Conservation (phyloP, 192 early-diverging fungal genomes). For the Backusella tarrabulga region DNA sequence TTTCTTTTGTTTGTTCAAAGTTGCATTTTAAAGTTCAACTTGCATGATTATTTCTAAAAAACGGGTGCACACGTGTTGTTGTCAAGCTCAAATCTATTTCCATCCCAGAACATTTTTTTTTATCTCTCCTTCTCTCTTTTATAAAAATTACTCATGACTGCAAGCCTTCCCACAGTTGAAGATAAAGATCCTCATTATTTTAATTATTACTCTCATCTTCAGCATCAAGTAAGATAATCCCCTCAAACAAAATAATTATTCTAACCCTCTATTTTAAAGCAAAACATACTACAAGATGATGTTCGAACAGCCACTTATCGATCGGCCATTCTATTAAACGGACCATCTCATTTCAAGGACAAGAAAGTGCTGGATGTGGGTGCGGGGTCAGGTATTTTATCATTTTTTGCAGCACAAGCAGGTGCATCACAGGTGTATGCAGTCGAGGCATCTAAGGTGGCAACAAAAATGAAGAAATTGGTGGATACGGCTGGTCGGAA, state of each 20-base stretch:
- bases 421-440: slow-evolving; percentile 90
- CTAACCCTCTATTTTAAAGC: slow-evolving; percentile 46
- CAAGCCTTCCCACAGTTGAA: slow-evolving; percentile 37
- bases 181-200: slow-evolving; percentile 68
- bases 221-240: slow-evolving; percentile 62
- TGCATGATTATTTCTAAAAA: slow-evolving; percentile 3
- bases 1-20: not conserved
- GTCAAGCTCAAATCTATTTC: not conserved
- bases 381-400: slow-evolving; percentile 91
- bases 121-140: not conserved
- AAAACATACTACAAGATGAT: slow-evolving; percentile 96
- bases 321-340: slow-evolving; percentile 85
- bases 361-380: slow-evolving; percentile 93
- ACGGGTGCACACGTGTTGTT: not conserved
- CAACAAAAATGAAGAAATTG: slow-evolving; percentile 82
- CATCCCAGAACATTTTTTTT: not conserved
- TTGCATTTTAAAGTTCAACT: not conserved
- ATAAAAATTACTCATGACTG: slow-evolving; percentile 23
- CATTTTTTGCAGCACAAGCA: slow-evolving; percentile 92
- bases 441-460: slow-evolving; percentile 94
- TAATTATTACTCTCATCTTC: slow-evolving; percentile 79
- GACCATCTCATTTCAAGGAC: slow-evolving; percentile 66
- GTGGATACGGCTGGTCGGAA: slow-evolving; percentile 61
- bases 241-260: not conserved
- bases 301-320: slow-evolving; percentile 94